phyloP scores from a whole-genome alignment of 495 filamentous ascomycete species.

The Aspergillus heteromorphus region DNA sequence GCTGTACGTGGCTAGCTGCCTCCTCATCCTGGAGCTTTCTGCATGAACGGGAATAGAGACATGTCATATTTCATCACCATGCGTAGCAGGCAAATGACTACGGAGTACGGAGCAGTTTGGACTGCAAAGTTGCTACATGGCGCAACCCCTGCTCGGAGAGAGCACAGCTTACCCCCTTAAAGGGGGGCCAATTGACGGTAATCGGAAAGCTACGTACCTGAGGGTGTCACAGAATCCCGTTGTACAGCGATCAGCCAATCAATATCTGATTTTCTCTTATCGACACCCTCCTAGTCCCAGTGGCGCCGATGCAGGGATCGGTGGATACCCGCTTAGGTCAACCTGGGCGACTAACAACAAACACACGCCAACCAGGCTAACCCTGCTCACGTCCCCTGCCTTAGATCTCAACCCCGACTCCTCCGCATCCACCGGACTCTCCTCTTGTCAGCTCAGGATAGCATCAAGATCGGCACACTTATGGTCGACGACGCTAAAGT shows the following conservation, averaged over 20 bases:
- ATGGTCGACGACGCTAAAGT: slow-evolving; percentile 27
- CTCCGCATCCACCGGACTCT: not conserved
- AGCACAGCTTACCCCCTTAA: not conserved
- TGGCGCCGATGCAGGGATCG: not conserved
- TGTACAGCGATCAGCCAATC: not conserved
- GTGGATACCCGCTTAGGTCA: not conserved
- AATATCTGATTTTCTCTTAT: not conserved
- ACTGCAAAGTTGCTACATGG: too few species aligned
- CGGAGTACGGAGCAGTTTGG: not conserved
- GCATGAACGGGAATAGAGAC: not conserved
- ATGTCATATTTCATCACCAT: not conserved
- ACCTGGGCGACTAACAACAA: too few species aligned
- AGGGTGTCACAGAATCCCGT: not conserved
- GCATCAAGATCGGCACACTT: slow-evolving; percentile 22
- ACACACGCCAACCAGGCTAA: not conserved
- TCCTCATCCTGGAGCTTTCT: not conserved
- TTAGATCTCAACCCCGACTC: too few species aligned
- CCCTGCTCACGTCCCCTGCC: too few species aligned
- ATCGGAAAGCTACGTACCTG: not conserved
- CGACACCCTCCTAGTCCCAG: not conserved
- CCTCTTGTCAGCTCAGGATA: slow-evolving; percentile 15
- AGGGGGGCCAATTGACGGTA: not conserved
- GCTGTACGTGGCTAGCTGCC: not conserved
- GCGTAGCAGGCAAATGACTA: not conserved
- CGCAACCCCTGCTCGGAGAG: not conserved